Base-by-base conservation (phyloP, 1,284 basidiomycete genomes). In the Laetiporus sulphureus region DNA sequence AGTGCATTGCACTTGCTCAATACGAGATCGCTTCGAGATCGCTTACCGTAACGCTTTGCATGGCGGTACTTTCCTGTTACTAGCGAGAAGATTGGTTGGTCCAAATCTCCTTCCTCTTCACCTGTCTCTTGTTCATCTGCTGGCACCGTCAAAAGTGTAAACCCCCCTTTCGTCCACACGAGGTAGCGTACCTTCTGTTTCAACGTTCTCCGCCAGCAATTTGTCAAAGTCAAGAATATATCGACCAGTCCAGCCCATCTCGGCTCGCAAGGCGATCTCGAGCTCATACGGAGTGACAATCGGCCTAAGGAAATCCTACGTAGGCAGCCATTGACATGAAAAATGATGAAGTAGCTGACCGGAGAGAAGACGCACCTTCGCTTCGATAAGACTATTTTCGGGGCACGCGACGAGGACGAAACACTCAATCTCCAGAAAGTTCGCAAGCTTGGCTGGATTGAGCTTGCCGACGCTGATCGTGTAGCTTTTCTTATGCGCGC, bases 241-340 rank as follows among this genome's bases (percentile, higher is more conserved):
- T 41, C 75, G 71, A 0, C 91, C 87, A 1, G 75, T 82, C 92
- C 91, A 95, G 24, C 63, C 70, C 46, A 74, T 76, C 42, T 79
- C 74, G 0, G 70, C 63, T 47, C 72, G 77, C 13, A 99, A 70
- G 0, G 94, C 91, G 3, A 96, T 65, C 53, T 88, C 79, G 31
- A 98, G 72, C 61, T 99, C 96, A 61, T 83, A 97, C 0, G 96
- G 96, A 1, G 95, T 98, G 19, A 99, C 75, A 40, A 99, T 95
- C 0, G 95, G 94, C 16, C 80, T 71, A 42, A 85, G 71, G 59
- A 94, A 99, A 19, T 97, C 94, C 82, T 92, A 45, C n/a, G 36
- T 32, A 12, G 35, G 12, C 13, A 12, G 5, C 7, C 11, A 18
- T 18, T 22, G 15, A 13, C 15, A 22, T 24, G 2, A 5, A n/a